phyloP scores from a whole-genome alignment of 2,329 filamentous ascomycete species.

The Ophiostoma himal-ulmi region DNA sequence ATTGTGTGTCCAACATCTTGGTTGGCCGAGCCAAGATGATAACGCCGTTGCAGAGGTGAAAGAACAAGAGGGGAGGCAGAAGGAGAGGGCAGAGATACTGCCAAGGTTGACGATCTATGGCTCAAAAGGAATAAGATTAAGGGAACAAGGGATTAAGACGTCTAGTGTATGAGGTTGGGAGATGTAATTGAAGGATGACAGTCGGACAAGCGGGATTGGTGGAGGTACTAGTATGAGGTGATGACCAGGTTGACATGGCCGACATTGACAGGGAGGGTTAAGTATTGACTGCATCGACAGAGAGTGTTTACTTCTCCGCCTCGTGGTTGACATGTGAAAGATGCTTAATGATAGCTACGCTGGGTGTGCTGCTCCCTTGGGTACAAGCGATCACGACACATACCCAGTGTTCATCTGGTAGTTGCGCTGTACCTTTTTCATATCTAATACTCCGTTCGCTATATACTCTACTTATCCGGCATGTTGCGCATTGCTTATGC shows the following conservation, averaged over 20 bases:
- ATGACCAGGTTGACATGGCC: background rate
- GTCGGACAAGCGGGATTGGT: background rate
- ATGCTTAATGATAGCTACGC: background rate
- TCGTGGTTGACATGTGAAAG: background rate
- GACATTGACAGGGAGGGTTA: background rate
- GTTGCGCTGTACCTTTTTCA: background rate
- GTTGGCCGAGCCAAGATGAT: constrained; percentile 11
- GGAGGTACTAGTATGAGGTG: background rate
- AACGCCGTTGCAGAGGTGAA: background rate
- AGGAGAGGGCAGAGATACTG: background rate
- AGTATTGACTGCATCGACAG: background rate
- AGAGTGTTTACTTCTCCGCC: background rate
- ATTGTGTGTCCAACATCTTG: background rate
- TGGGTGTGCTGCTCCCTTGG: background rate
- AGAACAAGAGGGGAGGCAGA: background rate
- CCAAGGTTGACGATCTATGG: constrained; percentile 2
- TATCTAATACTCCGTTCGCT: background rate
- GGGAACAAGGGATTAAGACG: background rate
- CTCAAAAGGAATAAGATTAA: constrained; percentile 12
- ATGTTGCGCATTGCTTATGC: background rate
- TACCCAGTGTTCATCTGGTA: background rate
- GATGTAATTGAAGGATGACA: background rate
- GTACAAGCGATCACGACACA: background rate
- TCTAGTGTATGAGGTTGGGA: background rate
- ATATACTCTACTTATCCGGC: background rate